Base-by-base conservation (phyloP, 2,329 filamentous ascomycete species). In the Pseudogymnoascus verrucosus region DNA sequence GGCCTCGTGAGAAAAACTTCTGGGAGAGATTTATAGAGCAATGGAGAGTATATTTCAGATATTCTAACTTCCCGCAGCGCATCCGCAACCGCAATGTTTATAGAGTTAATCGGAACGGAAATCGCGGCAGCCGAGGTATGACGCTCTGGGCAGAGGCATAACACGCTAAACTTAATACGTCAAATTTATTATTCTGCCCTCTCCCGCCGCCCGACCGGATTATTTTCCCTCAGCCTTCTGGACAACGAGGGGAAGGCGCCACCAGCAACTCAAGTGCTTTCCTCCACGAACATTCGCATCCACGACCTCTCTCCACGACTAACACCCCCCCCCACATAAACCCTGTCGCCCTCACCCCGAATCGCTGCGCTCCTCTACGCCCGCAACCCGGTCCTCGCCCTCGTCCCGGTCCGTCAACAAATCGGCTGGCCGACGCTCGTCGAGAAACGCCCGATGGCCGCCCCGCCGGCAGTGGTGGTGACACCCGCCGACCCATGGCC, bases 401-500 rank as follows among this genome's bases (percentile, higher is more conserved):
- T 82, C 19, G 69, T 73, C 19, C 67, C 70, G 40, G 64, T 65
- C 16, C 44, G 69, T 2, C 60, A 67, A 51, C 62, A 66, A 39
- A 74, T 76, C 42, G 69, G 67, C 1, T 69, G 73, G 28, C 70
- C 74, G 37, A 70, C 70, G 4, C 67, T 69, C 42, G 67, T 67
- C 72, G 77, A 70, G 69, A 74, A 68, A 69, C 73, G 65, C 72
- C 79, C 72, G 68, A 73, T 67, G 71, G 28, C 66, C 63, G 69
- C 78, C 65, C 79, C 82, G 12, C 80, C 82, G 14, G 67, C 75
- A 28, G 79, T 83, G 2, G 74, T 78, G 40, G 78, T 78, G 28
- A 84, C 83, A 11, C 80, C 80, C n/a, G 79, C 77, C 69, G 79
- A 81, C 70, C 84, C 84, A 26, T 74, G 78, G 79, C 84, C 83